A percentile compares a stretch with the other conserved stretches of the same genome.
These are phyloP conservation scores for Penicillium janthinellum DNA, from an alignment of 2,329 filamentous ascomycete genomes.

Conservation along the genomic window DNA sequence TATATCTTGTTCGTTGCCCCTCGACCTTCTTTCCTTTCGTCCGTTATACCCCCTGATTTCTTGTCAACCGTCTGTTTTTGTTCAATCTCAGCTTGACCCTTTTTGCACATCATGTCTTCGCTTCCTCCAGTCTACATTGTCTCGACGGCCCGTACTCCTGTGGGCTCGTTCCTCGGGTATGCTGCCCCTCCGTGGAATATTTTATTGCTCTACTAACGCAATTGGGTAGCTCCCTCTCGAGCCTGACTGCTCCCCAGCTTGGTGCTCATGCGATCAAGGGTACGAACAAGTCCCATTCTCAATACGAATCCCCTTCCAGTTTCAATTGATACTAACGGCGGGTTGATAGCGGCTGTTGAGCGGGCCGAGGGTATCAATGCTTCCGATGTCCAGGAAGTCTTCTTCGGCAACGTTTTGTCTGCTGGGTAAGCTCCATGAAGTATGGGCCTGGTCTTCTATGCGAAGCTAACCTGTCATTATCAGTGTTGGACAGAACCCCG, in stretches of 20 bases:
- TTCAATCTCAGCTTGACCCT: not conserved
- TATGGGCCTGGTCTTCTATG: slow-evolving; percentile 2
- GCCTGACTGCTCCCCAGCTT: slow-evolving; percentile 80
- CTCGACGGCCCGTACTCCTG: slow-evolving; percentile 83
- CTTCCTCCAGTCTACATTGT: slow-evolving; percentile 94
- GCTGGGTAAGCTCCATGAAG: slow-evolving; percentile 68
- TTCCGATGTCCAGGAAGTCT: slow-evolving; percentile 90
- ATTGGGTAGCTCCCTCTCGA: slow-evolving; percentile 74
- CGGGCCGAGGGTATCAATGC: slow-evolving; percentile 84
- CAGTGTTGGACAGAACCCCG: slow-evolving; percentile 93
- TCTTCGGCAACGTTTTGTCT: slow-evolving; percentile 96
- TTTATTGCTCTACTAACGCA: slow-evolving; percentile 19
- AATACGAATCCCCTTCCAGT: not conserved
- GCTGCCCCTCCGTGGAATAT: slow-evolving; percentile 27
- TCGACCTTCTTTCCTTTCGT: slow-evolving; percentile 1
- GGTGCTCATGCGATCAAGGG: slow-evolving; percentile 92
- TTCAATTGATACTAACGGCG: slow-evolving; percentile 16
- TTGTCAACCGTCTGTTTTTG: not conserved
- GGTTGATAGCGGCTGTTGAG: slow-evolving; percentile 68
- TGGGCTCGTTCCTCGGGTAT: slow-evolving; percentile 93
- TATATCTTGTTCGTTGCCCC: slow-evolving; percentile 9
- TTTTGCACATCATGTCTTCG: slow-evolving; percentile 65
- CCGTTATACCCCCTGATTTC: not conserved
- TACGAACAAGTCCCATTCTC: slow-evolving; percentile 44
- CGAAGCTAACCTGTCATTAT: slow-evolving; percentile 18